phyloP scores from a whole-genome alignment of 1,139 yeast genomes.

The Candida frijolesensis region DNA sequence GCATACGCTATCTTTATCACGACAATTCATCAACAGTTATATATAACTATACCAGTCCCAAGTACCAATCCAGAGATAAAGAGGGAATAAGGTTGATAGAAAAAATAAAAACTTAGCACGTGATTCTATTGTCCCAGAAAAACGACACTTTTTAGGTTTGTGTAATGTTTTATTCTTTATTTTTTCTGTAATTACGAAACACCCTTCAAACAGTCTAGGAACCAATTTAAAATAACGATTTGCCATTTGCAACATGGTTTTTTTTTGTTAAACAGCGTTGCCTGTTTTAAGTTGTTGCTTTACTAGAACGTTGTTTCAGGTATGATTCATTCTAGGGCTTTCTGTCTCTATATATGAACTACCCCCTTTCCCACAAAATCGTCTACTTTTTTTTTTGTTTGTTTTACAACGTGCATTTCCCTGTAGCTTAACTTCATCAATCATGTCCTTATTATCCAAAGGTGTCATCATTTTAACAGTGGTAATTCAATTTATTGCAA shows the following conservation, averaged over 20 bases:
- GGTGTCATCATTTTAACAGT: slow-evolving; percentile 17
- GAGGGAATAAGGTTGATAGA: too few species aligned
- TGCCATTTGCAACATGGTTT: neutral
- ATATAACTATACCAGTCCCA: too few species aligned
- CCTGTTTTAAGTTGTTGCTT: too few species aligned
- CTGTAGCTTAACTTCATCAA: neutral
- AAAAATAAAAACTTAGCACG: too few species aligned
- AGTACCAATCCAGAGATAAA: too few species aligned
- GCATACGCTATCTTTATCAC: too few species aligned
- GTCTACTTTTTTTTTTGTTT: neutral
- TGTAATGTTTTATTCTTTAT: neutral
- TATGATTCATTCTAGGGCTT: neutral
- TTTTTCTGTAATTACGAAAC: slow-evolving; percentile 1
- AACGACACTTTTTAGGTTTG: neutral
- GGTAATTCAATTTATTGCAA: slow-evolving; percentile 36
- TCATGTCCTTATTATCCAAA: slow-evolving; percentile 8
- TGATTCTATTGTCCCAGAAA: too few species aligned
- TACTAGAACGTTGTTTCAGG: neutral
- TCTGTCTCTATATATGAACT: neutral
- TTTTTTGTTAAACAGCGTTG: neutral
- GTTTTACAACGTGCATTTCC: neutral
- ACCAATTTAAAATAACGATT: neutral
- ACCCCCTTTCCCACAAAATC: neutral
- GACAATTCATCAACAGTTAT: too few species aligned
- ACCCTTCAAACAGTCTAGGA: neutral